Base-by-base conservation (phyloP, 495 filamentous ascomycete species). In the Terfezia boudieri region DNA sequence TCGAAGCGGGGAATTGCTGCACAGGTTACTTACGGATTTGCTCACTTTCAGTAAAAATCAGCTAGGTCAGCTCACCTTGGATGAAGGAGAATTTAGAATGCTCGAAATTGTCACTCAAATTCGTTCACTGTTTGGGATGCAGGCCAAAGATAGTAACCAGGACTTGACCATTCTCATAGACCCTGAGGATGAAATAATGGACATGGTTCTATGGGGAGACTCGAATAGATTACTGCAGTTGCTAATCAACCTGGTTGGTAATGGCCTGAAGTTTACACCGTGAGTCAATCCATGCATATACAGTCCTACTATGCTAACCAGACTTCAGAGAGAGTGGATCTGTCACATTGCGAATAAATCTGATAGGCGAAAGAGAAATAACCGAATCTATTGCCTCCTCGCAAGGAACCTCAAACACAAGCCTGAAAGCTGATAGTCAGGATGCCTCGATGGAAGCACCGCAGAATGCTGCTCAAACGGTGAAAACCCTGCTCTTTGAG, bases 21-120 rank as follows among this genome's bases (percentile, higher is more conserved):
- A 92, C 2, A 84, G 93, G 58, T 73, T 95, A 3, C 73, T 95
- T n/a, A 90, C 85, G 52, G 88, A 95, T 68, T 69, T 94, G 9
- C 71, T 95, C 43, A 92, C 82, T 5, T 94, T 94, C 69, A 88
- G 82, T 56, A 90, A 89, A 67, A 94, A 94, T 65, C 85, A 93
- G 68, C 84, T 92, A 53, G 87, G 88, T 54, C 72, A 74, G 55
- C 69, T 93, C 26, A 78, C 70, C 37, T 67, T 93, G 4, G 86
- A 94, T 53, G 83, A 93, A 62, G 62, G 62, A 38, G 86, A 89
- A 61, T 95, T 95, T 59, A 74, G 78, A 37, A 61, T 95, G 17
- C 76, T 76, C 9, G 87, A 94, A 56, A 76, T 94, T 55, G 76
- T 76, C 53, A 76, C 81, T 12, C 88, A 94, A 61, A 71, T 94